Evolutionary conservation across 352 stramenopile species (phyloP).

Genomic region (Phytophthora niederhauseri): DNA sequence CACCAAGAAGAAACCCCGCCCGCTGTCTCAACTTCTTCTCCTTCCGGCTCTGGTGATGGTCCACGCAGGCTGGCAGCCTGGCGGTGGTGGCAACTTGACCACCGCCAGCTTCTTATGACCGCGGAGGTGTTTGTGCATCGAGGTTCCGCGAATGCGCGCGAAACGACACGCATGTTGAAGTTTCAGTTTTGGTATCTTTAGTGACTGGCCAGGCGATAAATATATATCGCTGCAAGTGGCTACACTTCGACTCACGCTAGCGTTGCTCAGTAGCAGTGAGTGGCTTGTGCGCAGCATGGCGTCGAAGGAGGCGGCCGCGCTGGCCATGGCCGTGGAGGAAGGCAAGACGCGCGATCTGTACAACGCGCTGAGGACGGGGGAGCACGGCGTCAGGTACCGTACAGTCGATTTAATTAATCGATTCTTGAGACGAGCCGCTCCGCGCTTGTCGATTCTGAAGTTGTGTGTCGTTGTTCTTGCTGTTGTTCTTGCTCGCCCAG

Average conservation of each 20-base stretch:
- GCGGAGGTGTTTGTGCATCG: conserved; percentile 12
- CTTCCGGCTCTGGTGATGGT: conserved; percentile 5
- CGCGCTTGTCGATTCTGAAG: conserved; percentile 3
- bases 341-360: conserved; percentile 51
- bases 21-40: conserved; percentile 12
- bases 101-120: background rate
- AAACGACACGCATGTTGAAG: conserved; percentile 8
- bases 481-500: conserved; percentile 12
- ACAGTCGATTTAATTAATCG: background rate
- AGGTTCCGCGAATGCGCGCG: conserved; percentile 1
- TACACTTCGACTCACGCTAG: conserved; percentile 8
- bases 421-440: conserved; percentile 12
- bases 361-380: conserved; percentile 55
- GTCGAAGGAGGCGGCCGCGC: conserved; percentile 18
- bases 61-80: background rate
- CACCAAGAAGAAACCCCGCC: background rate
- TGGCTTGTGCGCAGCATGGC: conserved; percentile 13
- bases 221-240: conserved; percentile 33
- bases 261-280: background rate
- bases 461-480: no score
- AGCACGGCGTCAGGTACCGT: conserved; percentile 55
- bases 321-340: conserved; percentile 39
- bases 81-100: background rate
- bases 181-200: conserved; percentile 8
- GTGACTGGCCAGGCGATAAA: conserved; percentile 23